Evolutionary conservation across 139 green algal species (phyloP).

Genomic region (Pleodorina starrii): DNA sequence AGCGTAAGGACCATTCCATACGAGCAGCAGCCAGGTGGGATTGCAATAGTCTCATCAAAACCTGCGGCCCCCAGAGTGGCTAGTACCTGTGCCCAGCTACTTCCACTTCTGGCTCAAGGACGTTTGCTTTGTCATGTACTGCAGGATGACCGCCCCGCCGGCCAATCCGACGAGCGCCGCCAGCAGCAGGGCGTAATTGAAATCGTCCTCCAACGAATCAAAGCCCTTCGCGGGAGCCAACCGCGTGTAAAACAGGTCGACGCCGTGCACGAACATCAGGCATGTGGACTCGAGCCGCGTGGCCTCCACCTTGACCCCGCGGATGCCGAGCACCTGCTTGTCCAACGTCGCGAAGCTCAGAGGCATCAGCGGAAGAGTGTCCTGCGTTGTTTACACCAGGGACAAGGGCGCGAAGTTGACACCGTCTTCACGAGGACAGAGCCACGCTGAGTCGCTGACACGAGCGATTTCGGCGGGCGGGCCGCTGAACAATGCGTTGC

Average conservation of each 20-base stretch:
- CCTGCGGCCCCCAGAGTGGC: too few relatives aligned
- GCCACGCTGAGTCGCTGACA: too few relatives aligned
- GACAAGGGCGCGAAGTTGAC: too few relatives aligned
- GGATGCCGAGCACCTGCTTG: slow-evolving; percentile 62
- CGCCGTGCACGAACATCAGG: slow-evolving; percentile 78
- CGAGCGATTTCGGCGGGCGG: too few relatives aligned
- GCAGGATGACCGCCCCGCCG: slow-evolving; percentile 64
- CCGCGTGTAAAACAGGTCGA: slow-evolving; percentile 84
- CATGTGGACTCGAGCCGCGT: slow-evolving; percentile 88
- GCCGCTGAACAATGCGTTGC: too few relatives aligned
- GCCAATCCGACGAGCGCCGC: slow-evolving; percentile 79
- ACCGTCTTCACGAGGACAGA: too few relatives aligned
- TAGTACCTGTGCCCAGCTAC: too few relatives aligned
- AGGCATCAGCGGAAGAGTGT: slow-evolving; percentile 69
- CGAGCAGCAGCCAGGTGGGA: too few relatives aligned
- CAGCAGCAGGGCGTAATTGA: slow-evolving; percentile 91
- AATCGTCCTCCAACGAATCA: slow-evolving; percentile 93
- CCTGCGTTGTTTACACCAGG: too few relatives aligned
- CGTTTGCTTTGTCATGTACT: slow-evolving; percentile 53
- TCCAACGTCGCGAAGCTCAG: slow-evolving; percentile 73
- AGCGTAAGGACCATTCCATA: too few relatives aligned
- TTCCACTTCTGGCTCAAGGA: slow-evolving; percentile 81
- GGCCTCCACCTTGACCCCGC: slow-evolving; percentile 66
- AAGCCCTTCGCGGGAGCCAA: slow-evolving; percentile 86
- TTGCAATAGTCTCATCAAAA: background rate